Evolutionary conservation across 169 alveolate genomes (phyloP).

Genomic region (Eimeria praecox): DNA sequence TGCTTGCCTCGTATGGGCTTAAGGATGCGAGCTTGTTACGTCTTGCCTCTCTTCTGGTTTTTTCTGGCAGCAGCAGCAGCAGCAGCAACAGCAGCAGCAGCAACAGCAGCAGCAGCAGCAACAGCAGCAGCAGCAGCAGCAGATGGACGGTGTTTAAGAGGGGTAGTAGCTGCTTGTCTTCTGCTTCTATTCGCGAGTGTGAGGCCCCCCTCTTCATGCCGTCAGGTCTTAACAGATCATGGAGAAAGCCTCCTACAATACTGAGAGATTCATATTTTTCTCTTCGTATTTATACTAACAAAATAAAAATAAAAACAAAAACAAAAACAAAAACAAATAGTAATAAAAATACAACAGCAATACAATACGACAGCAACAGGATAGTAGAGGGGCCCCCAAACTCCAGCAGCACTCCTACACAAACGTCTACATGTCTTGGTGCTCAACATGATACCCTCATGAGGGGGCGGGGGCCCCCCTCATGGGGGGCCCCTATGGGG

Average conservation of each 20-base stretch:
- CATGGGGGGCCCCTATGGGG: constrained; percentile 53
- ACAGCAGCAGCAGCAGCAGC: constrained; percentile 2
- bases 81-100: neutral
- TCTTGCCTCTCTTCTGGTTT: neutral
- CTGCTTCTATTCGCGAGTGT: neutral
- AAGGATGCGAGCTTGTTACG: no score
- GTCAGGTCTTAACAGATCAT: neutral
- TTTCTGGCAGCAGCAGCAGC: neutral
- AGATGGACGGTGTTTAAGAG: constrained; percentile 5
- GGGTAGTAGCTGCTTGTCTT: neutral
- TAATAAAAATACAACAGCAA: neutral
- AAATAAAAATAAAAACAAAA: neutral
- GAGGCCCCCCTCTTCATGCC: neutral
- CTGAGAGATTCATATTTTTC: neutral
- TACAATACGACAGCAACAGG: neutral
- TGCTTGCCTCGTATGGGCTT: neutral
- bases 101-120: neutral
- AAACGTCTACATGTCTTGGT: no score
- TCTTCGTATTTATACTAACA: neutral
- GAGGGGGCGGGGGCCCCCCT: neutral
- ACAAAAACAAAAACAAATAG: neutral
- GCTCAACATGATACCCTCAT: no score
- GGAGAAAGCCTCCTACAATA: neutral
- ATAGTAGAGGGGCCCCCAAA: neutral
- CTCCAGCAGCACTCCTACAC: neutral